Conservation (phyloP, 148 eudicot species). For the Polygonum maritimum region DNA sequence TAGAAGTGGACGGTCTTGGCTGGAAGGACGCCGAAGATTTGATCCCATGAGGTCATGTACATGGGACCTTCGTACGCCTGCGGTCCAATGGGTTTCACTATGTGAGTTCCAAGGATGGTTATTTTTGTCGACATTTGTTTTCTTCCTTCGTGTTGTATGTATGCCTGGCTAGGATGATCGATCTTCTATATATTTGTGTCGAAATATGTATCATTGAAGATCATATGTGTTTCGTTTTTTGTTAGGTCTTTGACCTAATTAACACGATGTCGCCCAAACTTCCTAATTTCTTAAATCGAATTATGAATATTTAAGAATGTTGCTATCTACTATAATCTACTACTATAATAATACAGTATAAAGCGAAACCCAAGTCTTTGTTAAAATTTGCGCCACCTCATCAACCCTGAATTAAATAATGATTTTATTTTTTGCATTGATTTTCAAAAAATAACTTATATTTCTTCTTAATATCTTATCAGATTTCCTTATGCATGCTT, state of each 20-base stretch:
- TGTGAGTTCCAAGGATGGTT: not conserved
- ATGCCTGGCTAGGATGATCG: not conserved
- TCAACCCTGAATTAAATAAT: no score
- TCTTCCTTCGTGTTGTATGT: not conserved
- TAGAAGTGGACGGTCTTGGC: not conserved
- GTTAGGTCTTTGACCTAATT: not conserved
- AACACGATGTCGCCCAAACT: no score
- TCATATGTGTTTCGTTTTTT: not conserved
- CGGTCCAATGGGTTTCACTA: not conserved
- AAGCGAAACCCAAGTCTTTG: no score
- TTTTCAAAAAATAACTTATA: no score
- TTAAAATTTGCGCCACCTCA: no score
- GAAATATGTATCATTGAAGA: not conserved
- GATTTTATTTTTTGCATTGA: no score
- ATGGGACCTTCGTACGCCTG: not conserved
- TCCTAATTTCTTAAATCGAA: no score
- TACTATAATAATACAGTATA: no score
- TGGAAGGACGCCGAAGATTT: not conserved
- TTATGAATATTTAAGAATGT: no score
- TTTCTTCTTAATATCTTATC: no score
- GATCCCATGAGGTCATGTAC: slow-evolving; percentile 1
- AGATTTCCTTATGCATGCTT: no score
- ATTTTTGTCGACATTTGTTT: not conserved
- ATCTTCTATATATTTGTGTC: not conserved
- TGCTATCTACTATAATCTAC: no score